Evolutionary conservation across 345 rosid genomes (phyloP).

Genomic region (Rhizophora mangle): DNA sequence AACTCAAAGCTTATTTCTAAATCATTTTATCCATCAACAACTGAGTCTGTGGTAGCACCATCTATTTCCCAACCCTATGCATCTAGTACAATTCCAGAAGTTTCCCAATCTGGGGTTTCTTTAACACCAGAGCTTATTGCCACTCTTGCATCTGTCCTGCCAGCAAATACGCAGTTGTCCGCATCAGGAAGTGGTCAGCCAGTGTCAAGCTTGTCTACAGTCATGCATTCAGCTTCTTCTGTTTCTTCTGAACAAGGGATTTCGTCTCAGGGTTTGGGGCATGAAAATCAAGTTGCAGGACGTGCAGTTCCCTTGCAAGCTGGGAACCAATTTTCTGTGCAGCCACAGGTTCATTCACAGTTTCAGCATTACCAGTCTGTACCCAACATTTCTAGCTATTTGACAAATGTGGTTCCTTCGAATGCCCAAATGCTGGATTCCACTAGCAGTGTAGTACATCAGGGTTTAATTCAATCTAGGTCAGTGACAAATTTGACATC

Average conservation of each 20-base stretch:
- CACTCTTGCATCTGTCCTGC: conserved; percentile 64
- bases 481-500: conserved; percentile 35
- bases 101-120: conserved; percentile 54
- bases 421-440: conserved; percentile 49
- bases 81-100: conserved; percentile 26
- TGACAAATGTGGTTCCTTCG: conserved; percentile 41
- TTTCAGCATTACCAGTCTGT: conserved; percentile 44
- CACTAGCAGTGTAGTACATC: conserved; percentile 45
- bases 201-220: conserved; percentile 36
- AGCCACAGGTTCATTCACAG: conserved; percentile 36
- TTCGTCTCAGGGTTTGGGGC: conserved; percentile 50
- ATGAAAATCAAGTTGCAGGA: conserved; percentile 43
- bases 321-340: conserved; percentile 49
- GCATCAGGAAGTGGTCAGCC: conserved; percentile 44
- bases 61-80: conserved; percentile 37
- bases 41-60: conserved; percentile 32
- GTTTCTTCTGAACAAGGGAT: conserved; percentile 33
- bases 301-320: conserved; percentile 35
- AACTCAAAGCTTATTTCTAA: conserved; percentile 43
- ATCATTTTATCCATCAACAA: conserved; percentile 29
- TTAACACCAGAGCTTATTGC: conserved; percentile 86
- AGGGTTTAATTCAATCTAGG: conserved; percentile 38
- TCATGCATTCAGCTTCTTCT: conserved; percentile 39
- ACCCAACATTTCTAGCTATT: conserved; percentile 34
- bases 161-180: conserved; percentile 44